These are phyloP conservation scores for Fomitopsis serialis DNA, from an alignment of 768 basidiomycete genomes.

Conservation along the genomic window DNA sequence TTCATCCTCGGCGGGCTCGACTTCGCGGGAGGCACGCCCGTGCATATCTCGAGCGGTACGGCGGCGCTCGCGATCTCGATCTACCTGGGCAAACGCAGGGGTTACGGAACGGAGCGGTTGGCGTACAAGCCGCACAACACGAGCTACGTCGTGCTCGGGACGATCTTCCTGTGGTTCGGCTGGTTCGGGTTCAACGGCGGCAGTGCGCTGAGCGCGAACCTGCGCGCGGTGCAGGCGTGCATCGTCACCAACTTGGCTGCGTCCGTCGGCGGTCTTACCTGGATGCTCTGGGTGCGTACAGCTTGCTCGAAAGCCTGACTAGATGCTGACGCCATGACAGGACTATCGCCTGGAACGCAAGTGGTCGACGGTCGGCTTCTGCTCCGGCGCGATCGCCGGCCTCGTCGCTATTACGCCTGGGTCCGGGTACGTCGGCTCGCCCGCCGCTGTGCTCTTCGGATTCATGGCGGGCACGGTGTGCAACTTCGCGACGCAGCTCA, in stretches of 20 bases:
- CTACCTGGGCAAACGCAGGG: slow-evolving; percentile 86
- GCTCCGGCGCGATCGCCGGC: slow-evolving; percentile 89
- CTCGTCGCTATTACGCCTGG: slow-evolving; percentile 88
- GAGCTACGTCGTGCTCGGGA: slow-evolving; percentile 90
- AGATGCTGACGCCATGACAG: slow-evolving; percentile 20
- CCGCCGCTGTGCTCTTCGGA: slow-evolving; percentile 83
- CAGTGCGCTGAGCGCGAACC: slow-evolving; percentile 81
- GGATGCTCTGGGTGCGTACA: slow-evolving; percentile 78
- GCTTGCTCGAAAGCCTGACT: neutral
- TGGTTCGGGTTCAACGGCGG: slow-evolving; percentile 98
- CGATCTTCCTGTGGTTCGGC: slow-evolving; percentile 89
- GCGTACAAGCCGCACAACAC: slow-evolving; percentile 95
- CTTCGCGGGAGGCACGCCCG: slow-evolving; percentile 94
- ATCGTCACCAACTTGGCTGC: slow-evolving; percentile 94
- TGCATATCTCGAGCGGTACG: slow-evolving; percentile 92
- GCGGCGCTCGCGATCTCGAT: slow-evolving; percentile 88
- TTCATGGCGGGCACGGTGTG: slow-evolving; percentile 78
- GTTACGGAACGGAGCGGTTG: slow-evolving; percentile 86
- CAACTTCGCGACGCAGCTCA: slow-evolving; percentile 96
- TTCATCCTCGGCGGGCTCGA: slow-evolving; percentile 78
- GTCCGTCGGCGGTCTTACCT: slow-evolving; percentile 80
- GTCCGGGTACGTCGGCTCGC: slow-evolving; percentile 76
- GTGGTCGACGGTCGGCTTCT: slow-evolving; percentile 93
- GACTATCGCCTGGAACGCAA: slow-evolving; percentile 92
- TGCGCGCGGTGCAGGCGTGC: slow-evolving; percentile 84